Percentiles rank a stretch among this genome's conserved stretches.
phyloP scores from a whole-genome alignment of 331 rosid genomes.

The Saraca asoca region DNA sequence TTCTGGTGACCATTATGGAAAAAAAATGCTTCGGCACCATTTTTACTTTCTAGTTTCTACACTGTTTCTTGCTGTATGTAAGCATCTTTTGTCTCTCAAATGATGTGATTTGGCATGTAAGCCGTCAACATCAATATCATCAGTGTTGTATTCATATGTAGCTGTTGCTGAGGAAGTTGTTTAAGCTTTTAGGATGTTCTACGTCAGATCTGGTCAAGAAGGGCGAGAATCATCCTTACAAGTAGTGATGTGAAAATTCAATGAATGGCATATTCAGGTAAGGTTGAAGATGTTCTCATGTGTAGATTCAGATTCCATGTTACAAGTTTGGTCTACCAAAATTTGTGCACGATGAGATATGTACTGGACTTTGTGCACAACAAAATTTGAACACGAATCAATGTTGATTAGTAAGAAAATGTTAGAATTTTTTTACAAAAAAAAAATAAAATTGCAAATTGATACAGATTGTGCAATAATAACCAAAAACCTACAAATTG shows the following conservation, averaged over 20 bases:
- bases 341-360: too few species aligned
- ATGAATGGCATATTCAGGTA: not conserved
- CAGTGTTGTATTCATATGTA: not conserved
- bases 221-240: not conserved
- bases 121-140: not conserved
- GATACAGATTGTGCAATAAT: too few species aligned
- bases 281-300: not conserved
- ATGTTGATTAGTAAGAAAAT: too few species aligned
- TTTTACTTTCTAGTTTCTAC: slow-evolving; percentile 31
- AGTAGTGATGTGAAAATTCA: not conserved
- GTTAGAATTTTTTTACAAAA: too few species aligned
- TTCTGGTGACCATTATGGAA: slow-evolving; percentile 39
- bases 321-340: not conserved
- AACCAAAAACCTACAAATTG: too few species aligned
- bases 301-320: not conserved
- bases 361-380: too few species aligned
- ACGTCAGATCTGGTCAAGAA: too few species aligned
- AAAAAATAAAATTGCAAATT: too few species aligned
- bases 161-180: slow-evolving; percentile 14
- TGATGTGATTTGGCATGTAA: slow-evolving; percentile 29
- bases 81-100: slow-evolving; percentile 21
- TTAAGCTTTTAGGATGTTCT: slow-evolving; percentile 16
- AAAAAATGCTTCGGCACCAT: slow-evolving; percentile 42
- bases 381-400: too few species aligned
- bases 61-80: slow-evolving; percentile 4